These are phyloP conservation scores for Phytophthora nicotianae DNA, from an alignment of 352 stramenopile species.

Conservation along the genomic window DNA sequence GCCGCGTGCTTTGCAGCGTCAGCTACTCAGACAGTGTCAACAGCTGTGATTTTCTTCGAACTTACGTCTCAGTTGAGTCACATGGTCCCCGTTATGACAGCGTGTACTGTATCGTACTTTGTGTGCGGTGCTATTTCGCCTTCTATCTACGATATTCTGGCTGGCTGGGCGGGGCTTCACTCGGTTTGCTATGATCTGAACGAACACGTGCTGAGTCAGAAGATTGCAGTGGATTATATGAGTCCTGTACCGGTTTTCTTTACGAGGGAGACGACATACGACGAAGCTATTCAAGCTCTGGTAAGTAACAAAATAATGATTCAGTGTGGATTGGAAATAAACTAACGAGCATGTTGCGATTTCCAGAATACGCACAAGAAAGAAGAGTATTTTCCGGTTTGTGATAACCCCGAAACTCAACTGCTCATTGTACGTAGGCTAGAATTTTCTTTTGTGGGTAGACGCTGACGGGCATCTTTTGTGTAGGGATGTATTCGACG, in stretches of 20 bases:
- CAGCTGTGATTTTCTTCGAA: constrained; percentile 90
- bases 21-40: constrained; percentile 91
- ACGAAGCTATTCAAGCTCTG: constrained; percentile 68
- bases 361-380: constrained; percentile 72
- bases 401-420: constrained; percentile 56
- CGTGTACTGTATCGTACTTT: constrained; percentile 85
- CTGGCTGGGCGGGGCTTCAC: constrained; percentile 77
- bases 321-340: not conserved
- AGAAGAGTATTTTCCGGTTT: constrained; percentile 84
- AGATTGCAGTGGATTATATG: constrained; percentile 76
- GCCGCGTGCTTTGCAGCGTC: constrained; percentile 92
- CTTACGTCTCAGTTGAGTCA: constrained; percentile 85
- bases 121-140: constrained; percentile 76
- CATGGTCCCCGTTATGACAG: constrained; percentile 87
- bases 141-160: constrained; percentile 88
- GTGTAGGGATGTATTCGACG: constrained; percentile 66
- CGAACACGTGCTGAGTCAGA: constrained; percentile 78
- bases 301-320: constrained; percentile 30
- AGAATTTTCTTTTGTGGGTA: not conserved
- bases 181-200: constrained; percentile 87
- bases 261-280: constrained; percentile 78
- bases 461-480: not conserved
- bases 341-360: not conserved
- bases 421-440: constrained; percentile 50
- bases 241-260: constrained; percentile 59